Conservation (phyloP, 371 early-diverging fungal genomes). For the Rhizomucor pusillus region DNA sequence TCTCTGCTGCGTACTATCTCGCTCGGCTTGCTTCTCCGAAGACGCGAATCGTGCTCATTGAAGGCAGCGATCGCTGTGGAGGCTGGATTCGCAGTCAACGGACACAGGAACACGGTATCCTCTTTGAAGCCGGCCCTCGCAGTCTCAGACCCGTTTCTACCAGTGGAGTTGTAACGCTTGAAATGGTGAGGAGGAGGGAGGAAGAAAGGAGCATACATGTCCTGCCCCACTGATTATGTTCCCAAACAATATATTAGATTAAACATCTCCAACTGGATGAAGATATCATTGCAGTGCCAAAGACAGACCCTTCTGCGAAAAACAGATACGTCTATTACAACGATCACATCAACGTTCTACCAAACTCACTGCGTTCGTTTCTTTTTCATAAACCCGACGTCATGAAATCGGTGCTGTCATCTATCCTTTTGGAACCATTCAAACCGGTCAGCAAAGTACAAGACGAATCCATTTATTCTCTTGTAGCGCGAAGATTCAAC, state of each 20-base stretch:
- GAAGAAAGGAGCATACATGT: no score
- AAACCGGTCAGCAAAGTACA: slow-evolving; percentile 55
- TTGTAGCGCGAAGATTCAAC: slow-evolving; percentile 81
- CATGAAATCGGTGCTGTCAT: slow-evolving; percentile 41
- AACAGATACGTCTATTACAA: slow-evolving; percentile 81
- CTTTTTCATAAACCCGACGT: slow-evolving; percentile 52
- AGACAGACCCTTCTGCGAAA: slow-evolving; percentile 69
- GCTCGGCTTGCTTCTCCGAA: slow-evolving; percentile 52
- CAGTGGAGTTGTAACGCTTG: slow-evolving; percentile 71
- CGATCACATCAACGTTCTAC: slow-evolving; percentile 65
- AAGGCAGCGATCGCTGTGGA: slow-evolving; percentile 70
- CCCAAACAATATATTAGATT: no score
- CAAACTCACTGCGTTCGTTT: slow-evolving; percentile 43
- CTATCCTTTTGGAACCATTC: slow-evolving; percentile 50
- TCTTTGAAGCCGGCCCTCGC: slow-evolving; percentile 88
- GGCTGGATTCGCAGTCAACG: slow-evolving; percentile 84
- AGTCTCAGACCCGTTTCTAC: slow-evolving; percentile 80
- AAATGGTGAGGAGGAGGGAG: slow-evolving; percentile 75
- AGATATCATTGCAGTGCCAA: slow-evolving; percentile 58
- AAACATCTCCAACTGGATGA: slow-evolving; percentile 57
- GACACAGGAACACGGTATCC: slow-evolving; percentile 27
- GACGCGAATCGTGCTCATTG: slow-evolving; percentile 69
- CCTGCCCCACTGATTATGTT: no score
- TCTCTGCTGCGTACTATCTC: slow-evolving; percentile 84
- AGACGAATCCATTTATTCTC: slow-evolving; percentile 53